Evolutionary conservation across 352 stramenopile species (phyloP), one percentile per base, ranked within the genome.

Genomic region (Pythium diclinum): DNA sequence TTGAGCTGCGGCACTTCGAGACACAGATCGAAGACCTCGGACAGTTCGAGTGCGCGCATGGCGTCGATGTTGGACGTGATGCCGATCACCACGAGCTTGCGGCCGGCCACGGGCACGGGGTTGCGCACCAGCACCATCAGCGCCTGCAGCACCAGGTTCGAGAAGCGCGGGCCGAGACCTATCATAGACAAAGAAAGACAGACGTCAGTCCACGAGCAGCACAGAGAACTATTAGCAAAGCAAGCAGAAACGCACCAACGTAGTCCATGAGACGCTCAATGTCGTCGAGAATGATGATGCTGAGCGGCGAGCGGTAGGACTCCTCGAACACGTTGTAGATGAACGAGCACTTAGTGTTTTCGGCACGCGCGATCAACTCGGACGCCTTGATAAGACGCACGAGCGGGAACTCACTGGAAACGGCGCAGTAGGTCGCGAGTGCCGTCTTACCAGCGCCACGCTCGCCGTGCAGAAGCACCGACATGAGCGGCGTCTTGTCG

Each of bases 251-350:
- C 81, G 59, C 66, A 90, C 84, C 86, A 70, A 93, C 86, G 56
- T 93, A 99, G 73, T 99, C 97, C 74, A 99, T 98, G 42, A 99
- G 86, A 17, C 97, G 92, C 79, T 99, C 98, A 67, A 99, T 97
- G 75, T 99, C 97, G 78, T 99, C 98, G 48, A 99, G 91, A 63
- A 99, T 97, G 77, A 99, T 99, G 63, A 99, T 92, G 21, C 96
- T 98, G 11, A 99, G 81, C 1, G 96, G 89, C 42, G 94, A 98
- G 70, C 98, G 98, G 78, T 99, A 99, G 6, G 97, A 97, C 78
- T 99, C 97, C 69, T 99, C 88, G 64, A 98, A 98, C 17, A 97
- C 78, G 56, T 91, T 98, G 77, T 98, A 92, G 56, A 98, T 97
- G 76, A 88, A 88, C 64, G 87, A 85, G 63, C 91, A 98, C 79